Evolutionary conservation across 352 stramenopile genomes (phyloP), one percentile per base, ranked within the genome.

Genomic region (Halophytophthora batemanensis): DNA sequence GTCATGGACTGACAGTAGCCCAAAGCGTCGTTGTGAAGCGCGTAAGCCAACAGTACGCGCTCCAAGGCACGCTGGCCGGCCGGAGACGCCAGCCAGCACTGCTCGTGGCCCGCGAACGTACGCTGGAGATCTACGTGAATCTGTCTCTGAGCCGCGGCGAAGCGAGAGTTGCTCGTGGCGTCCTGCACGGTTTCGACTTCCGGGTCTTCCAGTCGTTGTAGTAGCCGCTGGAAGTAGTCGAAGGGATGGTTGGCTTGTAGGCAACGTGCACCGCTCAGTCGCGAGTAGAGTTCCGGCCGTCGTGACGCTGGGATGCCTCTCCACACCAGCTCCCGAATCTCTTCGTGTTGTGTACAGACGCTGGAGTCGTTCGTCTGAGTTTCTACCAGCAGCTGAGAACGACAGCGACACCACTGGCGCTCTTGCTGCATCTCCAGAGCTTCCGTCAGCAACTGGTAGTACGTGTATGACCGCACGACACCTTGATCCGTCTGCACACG

Each of bases 1-100:
- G 88, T 96, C 84, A 96, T 95, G 17, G 77, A 89, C 61, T 96
- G 87, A 42, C 87, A 96, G 56, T 96, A 96, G 13, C 87, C 87
- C 6, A 96, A 64, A 18, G 47, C 49, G 19, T 73, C 53, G 48
- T 96, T 93, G 49, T 90, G 76, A 23, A 93, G 37, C 0, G 87
- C 85, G 44, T 93, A 96, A 12, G 84, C 71, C 10, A 89, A 51
- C 7, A 96, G 53, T 19, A 96, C 77, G 6, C 83, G 65, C 40
- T 77, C 68, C 28, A 96, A 61, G 19, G 74, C 60, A 1, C 42
- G 42, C 25, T 86, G 70, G 0, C 82, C 80, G 0, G 62, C 54
- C 0, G 28, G 12, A 5, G 67, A 71, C 36, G 81, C 82, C 40
- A 87, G 76, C 73, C 73, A 90, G 33, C 74, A 83, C 19, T 56